Percentiles rank a stretch among this genome's conserved stretches.
phyloP scores from a whole-genome alignment of 805 yeast species.

The Ogataea neopini region DNA sequence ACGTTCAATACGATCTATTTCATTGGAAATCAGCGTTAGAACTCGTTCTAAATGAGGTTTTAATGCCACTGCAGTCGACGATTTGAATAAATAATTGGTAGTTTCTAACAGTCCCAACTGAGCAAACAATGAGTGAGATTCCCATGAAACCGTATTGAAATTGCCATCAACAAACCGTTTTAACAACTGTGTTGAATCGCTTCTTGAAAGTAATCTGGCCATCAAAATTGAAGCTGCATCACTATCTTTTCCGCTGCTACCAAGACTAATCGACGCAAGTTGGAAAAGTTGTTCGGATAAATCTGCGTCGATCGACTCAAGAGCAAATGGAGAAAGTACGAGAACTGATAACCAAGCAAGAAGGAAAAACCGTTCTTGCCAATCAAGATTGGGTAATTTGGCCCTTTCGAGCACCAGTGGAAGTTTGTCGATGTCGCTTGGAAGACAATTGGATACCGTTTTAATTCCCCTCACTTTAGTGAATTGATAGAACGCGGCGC shows the following conservation, averaged over 20 bases:
- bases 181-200: conserved; percentile 38
- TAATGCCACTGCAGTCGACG: conserved; percentile 10
- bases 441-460: conserved; percentile 55
- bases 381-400: conserved; percentile 23
- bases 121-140: conserved; percentile 10
- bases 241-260: conserved; percentile 56
- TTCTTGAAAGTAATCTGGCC: conserved; percentile 54
- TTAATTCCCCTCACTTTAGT: conserved; percentile 69
- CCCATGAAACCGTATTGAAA: conserved; percentile 25
- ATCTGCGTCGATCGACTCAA: conserved; percentile 39
- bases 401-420: conserved; percentile 36
- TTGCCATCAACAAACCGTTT: conserved; percentile 27
- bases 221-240: conserved; percentile 52
- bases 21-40: conserved; percentile 20
- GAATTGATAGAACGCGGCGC: conserved; percentile 54
- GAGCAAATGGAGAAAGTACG: conserved; percentile 71
- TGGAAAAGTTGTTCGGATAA: conserved; percentile 39
- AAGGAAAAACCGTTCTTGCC: conserved; percentile 52
- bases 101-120: conserved; percentile 24
- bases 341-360: conserved; percentile 74
- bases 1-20: conserved; percentile 11
- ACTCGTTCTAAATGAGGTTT: conserved; percentile 12
- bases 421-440: conserved; percentile 57
- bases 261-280: conserved; percentile 37
- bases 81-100: conserved; percentile 28